phyloP scores from a whole-genome alignment of 352 stramenopile species.

The Phytophthora rubi region DNA sequence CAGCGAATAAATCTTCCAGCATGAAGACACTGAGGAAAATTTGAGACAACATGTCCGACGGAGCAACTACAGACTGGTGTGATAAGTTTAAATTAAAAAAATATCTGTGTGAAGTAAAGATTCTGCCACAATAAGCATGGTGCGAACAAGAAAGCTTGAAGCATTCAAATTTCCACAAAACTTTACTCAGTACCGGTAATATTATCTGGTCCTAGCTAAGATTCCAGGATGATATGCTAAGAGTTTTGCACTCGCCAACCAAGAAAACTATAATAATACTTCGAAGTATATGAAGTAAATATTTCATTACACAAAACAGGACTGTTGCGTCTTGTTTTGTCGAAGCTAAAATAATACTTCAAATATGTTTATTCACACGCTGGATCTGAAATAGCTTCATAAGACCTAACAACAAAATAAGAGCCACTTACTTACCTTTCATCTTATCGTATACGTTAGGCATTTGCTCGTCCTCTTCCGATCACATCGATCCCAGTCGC shows the following conservation, averaged over 20 bases:
- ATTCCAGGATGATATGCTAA: background rate
- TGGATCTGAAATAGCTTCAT: background rate
- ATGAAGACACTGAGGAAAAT: background rate
- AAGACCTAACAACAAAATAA: background rate
- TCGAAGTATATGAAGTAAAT: no score
- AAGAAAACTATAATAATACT: background rate
- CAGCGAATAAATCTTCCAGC: background rate
- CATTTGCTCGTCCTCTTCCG: background rate
- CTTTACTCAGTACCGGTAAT: background rate
- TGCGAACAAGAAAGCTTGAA: no score
- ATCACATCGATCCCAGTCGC: no score
- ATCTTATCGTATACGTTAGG: background rate
- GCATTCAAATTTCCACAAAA: background rate
- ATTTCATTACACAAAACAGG: no score
- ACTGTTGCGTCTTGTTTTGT: background rate
- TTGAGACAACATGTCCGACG: background rate
- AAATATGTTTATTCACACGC: no score
- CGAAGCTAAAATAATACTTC: no score
- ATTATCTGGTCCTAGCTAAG: background rate
- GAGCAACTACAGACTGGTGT: background rate
- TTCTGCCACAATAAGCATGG: no score
- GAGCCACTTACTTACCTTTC: background rate
- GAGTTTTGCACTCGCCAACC: background rate
- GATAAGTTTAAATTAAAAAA: no score
- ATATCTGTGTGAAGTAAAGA: no score